Conservation (phyloP, 768 basidiomycete genomes). For the Nidularia sp. region DNA sequence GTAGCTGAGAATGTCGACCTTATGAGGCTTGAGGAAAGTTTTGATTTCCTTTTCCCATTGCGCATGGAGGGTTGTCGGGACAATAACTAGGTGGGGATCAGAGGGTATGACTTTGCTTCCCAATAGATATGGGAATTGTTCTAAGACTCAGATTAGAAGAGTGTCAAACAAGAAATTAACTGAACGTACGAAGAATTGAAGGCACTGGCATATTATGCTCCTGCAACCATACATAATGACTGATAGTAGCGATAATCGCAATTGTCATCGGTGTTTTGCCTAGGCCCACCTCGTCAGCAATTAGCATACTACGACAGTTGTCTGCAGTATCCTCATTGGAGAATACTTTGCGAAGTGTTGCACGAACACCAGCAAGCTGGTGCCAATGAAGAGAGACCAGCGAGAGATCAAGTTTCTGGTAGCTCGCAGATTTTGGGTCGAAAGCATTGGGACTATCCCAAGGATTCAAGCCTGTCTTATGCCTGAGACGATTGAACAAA, state of each 20-base stretch:
- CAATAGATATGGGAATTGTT: slow-evolving; percentile 5
- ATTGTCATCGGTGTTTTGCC: slow-evolving; percentile 8
- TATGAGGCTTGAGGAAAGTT: slow-evolving; percentile 5
- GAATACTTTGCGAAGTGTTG: slow-evolving; percentile 9
- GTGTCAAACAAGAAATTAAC: neutral
- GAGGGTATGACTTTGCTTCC: slow-evolving; percentile 5
- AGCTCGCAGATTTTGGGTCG: neutral
- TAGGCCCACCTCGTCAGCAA: slow-evolving; percentile 14
- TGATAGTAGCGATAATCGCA: slow-evolving; percentile 6
- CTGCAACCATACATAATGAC: neutral
- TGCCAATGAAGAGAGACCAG: slow-evolving; percentile 14
- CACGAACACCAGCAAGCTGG: slow-evolving; percentile 12
- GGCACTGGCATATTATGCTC: slow-evolving; percentile 3
- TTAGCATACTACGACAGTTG: slow-evolving; percentile 6
- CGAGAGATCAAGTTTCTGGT: neutral
- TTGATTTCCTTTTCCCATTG: slow-evolving; percentile 19
- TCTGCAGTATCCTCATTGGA: neutral
- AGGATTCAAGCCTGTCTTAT: slow-evolving; percentile 1
- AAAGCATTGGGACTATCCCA: neutral
- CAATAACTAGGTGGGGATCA: slow-evolving; percentile 12
- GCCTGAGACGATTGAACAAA: slow-evolving; percentile 7
- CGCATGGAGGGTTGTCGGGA: slow-evolving; percentile 14
- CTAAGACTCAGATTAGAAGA: slow-evolving; percentile 2
- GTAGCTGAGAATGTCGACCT: slow-evolving; percentile 21
- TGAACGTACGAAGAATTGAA: slow-evolving; percentile 15